Percentiles rank a stretch among this genome's conserved stretches.
Conservation (phyloP, 257 asterid species). For the Agastache rugosa region DNA sequence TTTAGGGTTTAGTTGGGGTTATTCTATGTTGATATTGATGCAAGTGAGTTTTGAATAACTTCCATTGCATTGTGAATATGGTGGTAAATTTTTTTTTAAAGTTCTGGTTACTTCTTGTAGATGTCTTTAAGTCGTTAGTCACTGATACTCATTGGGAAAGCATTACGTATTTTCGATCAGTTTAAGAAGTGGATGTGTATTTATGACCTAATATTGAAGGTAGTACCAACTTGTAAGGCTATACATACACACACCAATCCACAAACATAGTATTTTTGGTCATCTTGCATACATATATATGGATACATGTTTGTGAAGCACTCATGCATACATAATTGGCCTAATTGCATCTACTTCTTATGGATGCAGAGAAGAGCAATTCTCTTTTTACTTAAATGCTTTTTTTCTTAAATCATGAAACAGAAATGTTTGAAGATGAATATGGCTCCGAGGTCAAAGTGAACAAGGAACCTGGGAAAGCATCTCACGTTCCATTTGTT, state of each 20-base stretch:
- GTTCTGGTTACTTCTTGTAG: neutral
- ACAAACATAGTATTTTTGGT: neutral
- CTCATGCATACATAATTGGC: neutral
- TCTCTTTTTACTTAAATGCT: neutral
- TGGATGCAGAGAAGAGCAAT: neutral
- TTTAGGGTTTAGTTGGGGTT: neutral
- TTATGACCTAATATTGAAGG: constrained; percentile 15
- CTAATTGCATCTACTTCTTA: constrained; percentile 13
- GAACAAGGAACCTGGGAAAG: constrained; percentile 52
- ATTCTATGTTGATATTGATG: constrained; percentile 21
- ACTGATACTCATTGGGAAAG: neutral
- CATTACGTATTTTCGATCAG: neutral
- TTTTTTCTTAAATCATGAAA: constrained; percentile 19
- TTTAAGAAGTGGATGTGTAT: neutral
- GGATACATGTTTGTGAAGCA: neutral
- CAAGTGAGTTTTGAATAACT: constrained; percentile 25
- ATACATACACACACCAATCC: neutral
- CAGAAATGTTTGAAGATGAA: constrained; percentile 65
- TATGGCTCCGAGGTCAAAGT: constrained; percentile 37
- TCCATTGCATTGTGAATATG: constrained; percentile 3
- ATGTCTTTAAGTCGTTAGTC: neutral
- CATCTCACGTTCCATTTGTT: constrained; percentile 44
- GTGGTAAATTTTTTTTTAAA: neutral
- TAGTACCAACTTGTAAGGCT: neutral
- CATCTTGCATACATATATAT: neutral